phyloP scores from a whole-genome alignment of 768 basidiomycete species.

The Solioccasus polychromus region DNA sequence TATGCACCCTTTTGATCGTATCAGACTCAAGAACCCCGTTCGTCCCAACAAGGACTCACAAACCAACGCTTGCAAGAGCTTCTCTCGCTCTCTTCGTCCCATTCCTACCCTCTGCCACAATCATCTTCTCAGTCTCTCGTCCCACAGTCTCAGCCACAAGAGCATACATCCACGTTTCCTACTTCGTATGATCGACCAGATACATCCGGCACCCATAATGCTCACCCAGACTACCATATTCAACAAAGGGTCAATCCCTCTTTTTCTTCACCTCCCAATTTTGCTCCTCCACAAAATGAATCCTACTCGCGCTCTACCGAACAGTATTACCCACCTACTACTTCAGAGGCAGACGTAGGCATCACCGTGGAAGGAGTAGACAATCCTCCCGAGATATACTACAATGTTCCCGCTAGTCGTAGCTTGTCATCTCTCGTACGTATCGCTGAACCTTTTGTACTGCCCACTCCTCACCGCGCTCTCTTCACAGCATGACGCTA shows the following conservation, averaged over 20 bases:
- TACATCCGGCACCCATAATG: background rate
- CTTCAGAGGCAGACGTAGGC: constrained; percentile 7
- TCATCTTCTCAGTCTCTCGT: background rate
- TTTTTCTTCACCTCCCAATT: constrained; percentile 6
- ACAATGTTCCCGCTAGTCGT: constrained; percentile 12
- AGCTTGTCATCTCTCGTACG: constrained; percentile 27
- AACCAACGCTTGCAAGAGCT: constrained; percentile 26
- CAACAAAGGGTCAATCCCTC: background rate
- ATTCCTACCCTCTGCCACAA: background rate
- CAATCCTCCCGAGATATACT: constrained; percentile 9
- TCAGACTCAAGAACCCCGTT: constrained; percentile 2
- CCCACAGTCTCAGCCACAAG: constrained; percentile 2
- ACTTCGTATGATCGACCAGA: background rate
- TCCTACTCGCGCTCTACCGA: constrained; percentile 5
- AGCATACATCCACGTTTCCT: background rate
- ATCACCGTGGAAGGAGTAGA: constrained; percentile 18
- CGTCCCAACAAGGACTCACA: constrained; percentile 9
- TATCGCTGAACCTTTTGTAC: constrained; percentile 6
- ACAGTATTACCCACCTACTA: constrained; percentile 4
- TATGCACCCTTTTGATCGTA: too few species aligned
- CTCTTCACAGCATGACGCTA: constrained; percentile 19
- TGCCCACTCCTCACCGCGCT: too few species aligned
- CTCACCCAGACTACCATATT: background rate
- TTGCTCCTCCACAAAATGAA: background rate
- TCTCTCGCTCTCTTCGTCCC: constrained; percentile 11